Base-by-base conservation (phyloP, 1,284 basidiomycete genomes). In the Ceratobasidium sp. region DNA sequence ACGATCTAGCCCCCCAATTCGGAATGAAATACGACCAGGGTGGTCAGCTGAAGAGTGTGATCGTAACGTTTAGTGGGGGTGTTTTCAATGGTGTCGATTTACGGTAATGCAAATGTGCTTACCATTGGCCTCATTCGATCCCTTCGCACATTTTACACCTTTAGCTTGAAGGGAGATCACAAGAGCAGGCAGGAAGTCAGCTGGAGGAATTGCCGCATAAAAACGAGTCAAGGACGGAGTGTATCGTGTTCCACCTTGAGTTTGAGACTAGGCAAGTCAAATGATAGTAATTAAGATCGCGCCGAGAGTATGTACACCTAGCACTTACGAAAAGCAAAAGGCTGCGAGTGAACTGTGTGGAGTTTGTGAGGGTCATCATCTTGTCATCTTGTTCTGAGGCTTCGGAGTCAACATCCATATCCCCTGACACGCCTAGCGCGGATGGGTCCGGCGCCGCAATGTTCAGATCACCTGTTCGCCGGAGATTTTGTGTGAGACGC, bases 141-240 rank as follows among this genome's bases (percentile, higher is more conserved):
- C 72, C 41, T 74, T 66, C 1, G 74, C 64, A 63, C 75, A 77
- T 22, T 73, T 69, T 13, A 77, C 58, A 22, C 74, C 66, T 19
- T 43, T 48, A 8, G 51, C 53, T n/a, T 69, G 62, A 2, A 77
- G 54, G 5, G 74, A 66, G n/a, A 48, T 43, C 9, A 75, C 75
- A 13, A 75, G 48, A 62, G 54, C 24, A 46, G 56, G 31, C 72
- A 58, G 46, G 68, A 66, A 63, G 13, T 61, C 27, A 34, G 16
- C 24, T 63, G 76, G 58, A 29, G 59, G 27, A 24, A 53, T 34
- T 27, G 49, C 27, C 5, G 76, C 74, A 56, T 77, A 77, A 66
- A 77, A 77, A 34, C 76, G 76, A n/a, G 76, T 77, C 22, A 77
- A 31, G 13, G 74, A 49, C 8, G 76, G 75, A 27, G 76, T 74